Evolutionary conservation across 345 rosid genomes (phyloP), one percentile per base, ranked within the genome.

Genomic region (Excoecaria cochinchinensis): DNA sequence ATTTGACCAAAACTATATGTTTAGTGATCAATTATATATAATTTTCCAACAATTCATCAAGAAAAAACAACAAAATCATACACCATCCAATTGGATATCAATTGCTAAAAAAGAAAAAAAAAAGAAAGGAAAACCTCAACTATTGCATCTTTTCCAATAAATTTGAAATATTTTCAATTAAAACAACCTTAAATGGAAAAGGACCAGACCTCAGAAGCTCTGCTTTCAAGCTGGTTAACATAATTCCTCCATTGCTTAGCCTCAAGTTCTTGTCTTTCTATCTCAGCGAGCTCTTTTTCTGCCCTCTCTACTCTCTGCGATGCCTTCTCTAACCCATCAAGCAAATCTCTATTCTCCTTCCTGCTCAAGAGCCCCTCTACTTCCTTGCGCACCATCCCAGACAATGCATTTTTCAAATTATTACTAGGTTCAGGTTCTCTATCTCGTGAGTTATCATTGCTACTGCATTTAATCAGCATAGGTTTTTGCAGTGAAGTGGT

Each of bases 301-400:
- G 99, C 99, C 70, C 67, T 78, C 48, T 95, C 95, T 47, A 95
- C 97, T 64, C 97, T 88, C 80, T 63, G 58, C 17, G 95, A 88
- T 19, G 97, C 97, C 73, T 78, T 84, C 70, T 88, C 92, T 78
- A 92, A 80, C 71, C 91, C 99, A 71, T 90, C 94, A 53, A 92
- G 88, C 86, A 95, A 81, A 3, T 0, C 85, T 75, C 78, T 87
- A 83, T 95, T 95, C 84, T 91, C 99, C 76, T 91, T 88, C 73
- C 85, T 84, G 82, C 71, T 84, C 81, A 95, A 72, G 0, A 95
- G 86, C 79, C 88, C 91, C 83, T 90, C 97, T 3, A 91, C 95
- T 76, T 85, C 87, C 64, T 79, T 73, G 59, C 82, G 89, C 79
- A 91, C 93, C 25, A 92, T 57, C 22, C 95, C 88, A 39, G 97